Evolutionary conservation across 106 monocot genomes (phyloP).

Genomic region (Cymbidium sinense): DNA sequence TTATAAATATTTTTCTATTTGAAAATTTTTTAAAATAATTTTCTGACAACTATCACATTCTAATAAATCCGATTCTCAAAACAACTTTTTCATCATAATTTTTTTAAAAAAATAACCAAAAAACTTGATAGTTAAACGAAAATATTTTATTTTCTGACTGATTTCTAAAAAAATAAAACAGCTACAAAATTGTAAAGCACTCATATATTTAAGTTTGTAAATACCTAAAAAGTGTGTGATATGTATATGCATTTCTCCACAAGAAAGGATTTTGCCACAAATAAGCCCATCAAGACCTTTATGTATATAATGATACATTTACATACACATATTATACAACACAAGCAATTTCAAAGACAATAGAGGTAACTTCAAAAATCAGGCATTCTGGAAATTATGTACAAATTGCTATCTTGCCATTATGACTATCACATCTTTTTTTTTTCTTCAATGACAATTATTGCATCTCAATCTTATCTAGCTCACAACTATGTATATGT

Average conservation of each 20-base stretch:
- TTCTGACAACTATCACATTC: too few relatives aligned
- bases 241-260: not conserved
- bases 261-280: not conserved
- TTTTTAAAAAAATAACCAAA: too few relatives aligned
- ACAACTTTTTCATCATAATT: too few relatives aligned
- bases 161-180: too few relatives aligned
- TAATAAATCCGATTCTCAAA: too few relatives aligned
- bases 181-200: too few relatives aligned
- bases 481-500: not conserved
- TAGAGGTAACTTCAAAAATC: not conserved
- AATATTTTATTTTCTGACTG: too few relatives aligned
- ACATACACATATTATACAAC: not conserved
- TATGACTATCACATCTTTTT: not conserved
- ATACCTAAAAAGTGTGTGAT: too few relatives aligned
- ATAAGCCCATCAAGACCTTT: not conserved
- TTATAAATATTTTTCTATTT: too few relatives aligned
- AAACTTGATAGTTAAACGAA: too few relatives aligned
- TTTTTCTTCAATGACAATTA: not conserved
- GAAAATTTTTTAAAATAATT: too few relatives aligned
- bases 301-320: not conserved
- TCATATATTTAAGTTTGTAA: too few relatives aligned
- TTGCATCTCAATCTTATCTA: not conserved
- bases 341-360: not conserved
- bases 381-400: not conserved
- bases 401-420: not conserved